Evolutionary conservation across 371 early-diverging fungal genomes (phyloP).

Genomic region (Quaeritorhiza haematococci): DNA sequence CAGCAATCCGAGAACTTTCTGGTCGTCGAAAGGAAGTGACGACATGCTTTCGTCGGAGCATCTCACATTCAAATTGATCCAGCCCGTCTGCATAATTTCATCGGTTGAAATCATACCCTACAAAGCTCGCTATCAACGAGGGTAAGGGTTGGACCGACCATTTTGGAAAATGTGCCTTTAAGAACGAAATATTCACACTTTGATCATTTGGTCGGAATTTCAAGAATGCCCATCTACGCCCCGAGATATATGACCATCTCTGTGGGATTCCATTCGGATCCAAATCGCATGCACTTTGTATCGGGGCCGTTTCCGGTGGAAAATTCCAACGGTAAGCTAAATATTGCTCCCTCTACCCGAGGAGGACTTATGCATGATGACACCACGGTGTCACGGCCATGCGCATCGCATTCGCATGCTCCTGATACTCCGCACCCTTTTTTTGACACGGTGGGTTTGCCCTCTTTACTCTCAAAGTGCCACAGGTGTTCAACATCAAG

Average conservation of each 20-base stretch:
- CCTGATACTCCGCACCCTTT: no score
- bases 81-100: neutral
- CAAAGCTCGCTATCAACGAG: constrained; percentile 9
- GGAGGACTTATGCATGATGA: no score
- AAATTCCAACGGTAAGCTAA: neutral
- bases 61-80: neutral
- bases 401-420: neutral
- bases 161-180: neutral
- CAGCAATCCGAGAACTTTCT: no score
- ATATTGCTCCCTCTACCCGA: no score
- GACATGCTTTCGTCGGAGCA: neutral
- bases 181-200: neutral
- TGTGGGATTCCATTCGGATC: constrained; percentile 1
- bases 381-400: no score
- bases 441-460: no score
- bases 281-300: constrained; percentile 3
- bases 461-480: neutral
- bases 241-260: neutral
- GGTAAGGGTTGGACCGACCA: neutral
- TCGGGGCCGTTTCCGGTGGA: neutral
- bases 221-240: constrained; percentile 11
- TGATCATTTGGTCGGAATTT: neutral
- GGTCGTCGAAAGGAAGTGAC: constrained; percentile 2
- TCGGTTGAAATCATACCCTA: constrained; percentile 2
- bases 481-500: neutral